Base-by-base conservation (phyloP, 129 eudicot genomes). In the Artemisia annua region DNA sequence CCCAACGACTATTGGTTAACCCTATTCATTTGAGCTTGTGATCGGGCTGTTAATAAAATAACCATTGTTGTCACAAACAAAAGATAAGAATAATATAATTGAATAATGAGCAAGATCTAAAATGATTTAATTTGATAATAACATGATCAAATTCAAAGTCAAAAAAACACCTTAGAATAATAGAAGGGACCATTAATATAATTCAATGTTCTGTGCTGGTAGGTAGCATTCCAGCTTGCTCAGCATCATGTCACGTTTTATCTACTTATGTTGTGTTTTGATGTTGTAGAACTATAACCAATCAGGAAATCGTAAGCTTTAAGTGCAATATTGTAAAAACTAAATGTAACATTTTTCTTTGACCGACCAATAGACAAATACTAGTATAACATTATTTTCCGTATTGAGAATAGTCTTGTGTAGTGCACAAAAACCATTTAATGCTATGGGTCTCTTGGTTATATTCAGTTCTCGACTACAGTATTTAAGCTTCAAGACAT, bases 91-190 rank as follows among this genome's bases (percentile, higher is more conserved):
- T 15, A 59, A 43, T 12, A 3, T 43, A 46, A 13, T 72, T 59
- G 16, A 13, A 51, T 63, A 73, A 20, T 30, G 70, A 12, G 43
- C 52, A 28, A 50, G 70, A 73, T 73, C 52, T 18, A 32, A 35
- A 35, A 73, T 63, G 11, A 30, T 30, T 26, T 50, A 48, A 28
- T 46, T 62, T 52, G 20, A 50, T 18, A 39, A 39, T 51, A 64
- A n/a, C n/a, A n/a, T 51, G 32, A 35, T 17, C 6, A 70, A 32
- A 13, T 39, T 66, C 20, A 66, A 75, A 66, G 79, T 64, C 72
- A 75, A 58, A 65, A 63, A 49, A 52, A 32, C 55, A 75, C 48
- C 53, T 17, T 54, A 39, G 0, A 64, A 53, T 64, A 74, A 53
- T 39, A 11, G 3, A 5, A 32, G 9, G 9, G 55, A 52, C 57